Percentiles rank a stretch among this genome's conserved stretches.
Evolutionary conservation across 495 filamentous ascomycete genomes (phyloP).

Genomic region (Glutinoglossum americanum): DNA sequence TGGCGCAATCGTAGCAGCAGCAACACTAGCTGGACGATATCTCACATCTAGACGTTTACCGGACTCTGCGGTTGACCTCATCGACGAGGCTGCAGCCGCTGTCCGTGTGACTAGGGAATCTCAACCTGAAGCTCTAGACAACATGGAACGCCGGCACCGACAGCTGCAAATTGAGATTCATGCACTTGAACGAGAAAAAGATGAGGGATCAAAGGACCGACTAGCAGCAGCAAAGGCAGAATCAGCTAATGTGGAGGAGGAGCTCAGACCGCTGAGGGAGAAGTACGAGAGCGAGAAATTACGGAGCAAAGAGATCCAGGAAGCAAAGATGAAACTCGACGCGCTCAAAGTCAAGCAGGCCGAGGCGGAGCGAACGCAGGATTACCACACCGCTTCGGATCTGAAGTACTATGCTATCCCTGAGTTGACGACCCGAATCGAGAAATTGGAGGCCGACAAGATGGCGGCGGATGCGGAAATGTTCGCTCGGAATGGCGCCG

Average conservation of each 20-base stretch:
- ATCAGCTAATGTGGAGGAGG: constrained; percentile 77
- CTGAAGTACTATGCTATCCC: constrained; percentile 94
- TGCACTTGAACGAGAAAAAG: constrained; percentile 79
- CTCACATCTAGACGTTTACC: constrained; percentile 77
- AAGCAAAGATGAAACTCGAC: constrained; percentile 90
- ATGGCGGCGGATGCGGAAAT: constrained; percentile 52
- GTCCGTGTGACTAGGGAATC: constrained; percentile 89
- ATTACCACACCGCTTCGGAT: constrained; percentile 67
- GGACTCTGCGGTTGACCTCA: constrained; percentile 87
- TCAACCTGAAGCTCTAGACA: constrained; percentile 85
- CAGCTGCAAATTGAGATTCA: constrained; percentile 95
- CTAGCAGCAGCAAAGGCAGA: constrained; percentile 68
- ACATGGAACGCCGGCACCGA: constrained; percentile 63
- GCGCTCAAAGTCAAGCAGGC: constrained; percentile 70
- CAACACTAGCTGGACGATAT: constrained; percentile 75
- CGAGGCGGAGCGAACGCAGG: constrained; percentile 69
- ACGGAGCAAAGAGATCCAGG: constrained; percentile 75
- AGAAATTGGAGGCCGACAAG: constrained; percentile 61
- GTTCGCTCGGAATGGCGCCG: constrained; percentile 31
- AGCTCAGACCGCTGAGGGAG: constrained; percentile 74
- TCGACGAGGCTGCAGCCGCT: constrained; percentile 90
- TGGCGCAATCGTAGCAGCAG: constrained; percentile 74
- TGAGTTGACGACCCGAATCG: constrained; percentile 63
- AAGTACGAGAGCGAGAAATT: constrained; percentile 87
- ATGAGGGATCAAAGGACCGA: constrained; percentile 70